A percentile compares a stretch with the other conserved stretches of the same genome.
These are phyloP conservation scores for Ophiostoma quercus DNA, from an alignment of 2,329 filamentous ascomycete genomes.

Conservation along the genomic window DNA sequence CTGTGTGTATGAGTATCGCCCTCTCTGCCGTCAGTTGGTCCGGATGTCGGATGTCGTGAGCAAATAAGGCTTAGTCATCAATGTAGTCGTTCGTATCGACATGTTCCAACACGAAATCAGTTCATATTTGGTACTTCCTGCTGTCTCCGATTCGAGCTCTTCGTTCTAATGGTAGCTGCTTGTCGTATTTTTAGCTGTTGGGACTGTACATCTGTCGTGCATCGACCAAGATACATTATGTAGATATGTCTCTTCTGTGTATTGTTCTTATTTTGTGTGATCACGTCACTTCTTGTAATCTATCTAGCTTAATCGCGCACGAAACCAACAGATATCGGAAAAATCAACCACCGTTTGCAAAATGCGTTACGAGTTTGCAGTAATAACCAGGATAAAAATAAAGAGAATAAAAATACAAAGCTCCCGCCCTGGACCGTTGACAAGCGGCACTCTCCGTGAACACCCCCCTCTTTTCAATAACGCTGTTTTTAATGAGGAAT, in stretches of 20 bases:
- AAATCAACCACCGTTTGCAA: neutral
- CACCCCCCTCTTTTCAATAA: neutral
- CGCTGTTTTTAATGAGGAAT: no score
- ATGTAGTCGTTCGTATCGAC: neutral
- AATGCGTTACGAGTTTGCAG: neutral
- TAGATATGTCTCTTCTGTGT: no score
- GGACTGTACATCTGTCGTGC: neutral
- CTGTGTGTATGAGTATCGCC: no score
- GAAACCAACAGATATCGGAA: no score
- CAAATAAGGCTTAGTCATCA: neutral
- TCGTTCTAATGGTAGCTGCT: neutral
- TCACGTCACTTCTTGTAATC: no score
- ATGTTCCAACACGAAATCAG: neutral
- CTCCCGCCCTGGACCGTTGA: neutral
- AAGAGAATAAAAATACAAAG: neutral
- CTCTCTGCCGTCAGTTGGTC: neutral
- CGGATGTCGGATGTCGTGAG: neutral
- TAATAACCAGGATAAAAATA: no score
- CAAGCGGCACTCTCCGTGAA: neutral
- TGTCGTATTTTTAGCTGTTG: neutral
- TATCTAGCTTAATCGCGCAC: no score
- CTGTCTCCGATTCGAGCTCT: no score
- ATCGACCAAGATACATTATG: no score
- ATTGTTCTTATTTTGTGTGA: no score
- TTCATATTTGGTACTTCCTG: neutral